Conservation (phyloP, 108 stramenopile genomes). For the Nannochloropsis oceanica region DNA sequence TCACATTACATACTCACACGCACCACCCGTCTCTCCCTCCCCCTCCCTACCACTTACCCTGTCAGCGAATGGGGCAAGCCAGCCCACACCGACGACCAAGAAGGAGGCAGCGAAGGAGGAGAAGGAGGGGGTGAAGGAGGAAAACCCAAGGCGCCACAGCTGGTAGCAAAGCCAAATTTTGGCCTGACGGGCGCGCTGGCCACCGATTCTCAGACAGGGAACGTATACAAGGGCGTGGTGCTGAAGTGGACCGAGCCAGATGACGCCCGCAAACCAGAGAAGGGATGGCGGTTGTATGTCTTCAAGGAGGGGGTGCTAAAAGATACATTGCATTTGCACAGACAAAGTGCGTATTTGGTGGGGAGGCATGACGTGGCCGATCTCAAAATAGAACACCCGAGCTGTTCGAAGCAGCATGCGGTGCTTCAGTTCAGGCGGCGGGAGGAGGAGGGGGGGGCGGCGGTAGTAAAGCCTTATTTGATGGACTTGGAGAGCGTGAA, state of each 20-base stretch:
- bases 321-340: slow-evolving; percentile 62
- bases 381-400: slow-evolving; percentile 62
- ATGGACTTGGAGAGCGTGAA: slow-evolving; percentile 93
- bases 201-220: slow-evolving; percentile 63
- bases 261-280: slow-evolving; percentile 71
- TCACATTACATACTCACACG: no score
- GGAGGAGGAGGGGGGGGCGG: slow-evolving; percentile 13
- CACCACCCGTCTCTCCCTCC: background rate
- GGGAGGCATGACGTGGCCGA: slow-evolving; percentile 79
- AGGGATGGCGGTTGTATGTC: slow-evolving; percentile 84
- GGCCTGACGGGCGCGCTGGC: slow-evolving; percentile 87
- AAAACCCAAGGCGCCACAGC: background rate
- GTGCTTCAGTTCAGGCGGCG: slow-evolving; percentile 77
- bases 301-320: slow-evolving; percentile 44
- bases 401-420: slow-evolving; percentile 80
- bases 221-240: slow-evolving; percentile 71
- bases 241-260: slow-evolving; percentile 88
- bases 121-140: background rate
- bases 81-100: background rate
- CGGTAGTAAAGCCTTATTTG: slow-evolving; percentile 58
- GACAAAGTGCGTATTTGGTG: slow-evolving; percentile 78
- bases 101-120: background rate
- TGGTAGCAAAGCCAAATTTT: slow-evolving; percentile 59
- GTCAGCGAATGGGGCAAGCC: background rate
- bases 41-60: background rate